Evolutionary conservation across 805 yeast genomes (phyloP), one percentile per base, ranked within the genome.

Genomic region (Lachancea meyersii): DNA sequence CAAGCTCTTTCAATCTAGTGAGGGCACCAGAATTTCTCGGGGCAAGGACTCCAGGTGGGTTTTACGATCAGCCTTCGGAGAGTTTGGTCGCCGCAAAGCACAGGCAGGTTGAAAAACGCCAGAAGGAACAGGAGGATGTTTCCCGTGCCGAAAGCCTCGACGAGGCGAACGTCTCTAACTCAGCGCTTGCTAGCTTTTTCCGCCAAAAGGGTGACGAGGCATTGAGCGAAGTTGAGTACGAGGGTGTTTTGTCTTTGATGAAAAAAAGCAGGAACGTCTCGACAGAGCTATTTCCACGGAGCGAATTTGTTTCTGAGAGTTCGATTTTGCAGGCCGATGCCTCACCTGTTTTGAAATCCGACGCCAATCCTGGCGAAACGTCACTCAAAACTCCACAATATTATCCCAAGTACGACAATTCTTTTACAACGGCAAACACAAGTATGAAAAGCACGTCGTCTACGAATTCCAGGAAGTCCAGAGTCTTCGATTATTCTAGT

Each of bases 151-250:
- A 24, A 5, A 24, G 11, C 18, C 23, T 34, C 13, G 40, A 42
- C 31, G 45, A 48, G n/a, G 49, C 51, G 3, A 60, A 58, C 23
- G 65, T 71, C 13, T 79, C 82, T 4, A 82, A 81, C 24, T 32
- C 31, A 17, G 31, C 37, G 8, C 63, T 86, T 37, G 81, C 87
- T 10, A 76, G 72, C 22, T 86, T 86, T 57, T 86, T 86, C 60
- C 70, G 70, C n/a, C 68, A 65, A 34, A 86, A 84, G 58, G 95
- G 95, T n/a, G 75, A 79, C 43, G 64, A 64, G n/a, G 87, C 91
- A 4, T 67, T 86, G 47, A 70, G 80, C 11, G 86, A 80, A 19
- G 69, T 85, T 33, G 95, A 86, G 58, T 73, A 80, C 53, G 91
- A 82, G 61, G 94, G 94, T n/a, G 91, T 86, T 1, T 58, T 80